Evolutionary conservation across 352 stramenopile genomes (phyloP), one percentile per base, ranked within the genome.

Genomic region (Globisporangium sylvaticum): DNA sequence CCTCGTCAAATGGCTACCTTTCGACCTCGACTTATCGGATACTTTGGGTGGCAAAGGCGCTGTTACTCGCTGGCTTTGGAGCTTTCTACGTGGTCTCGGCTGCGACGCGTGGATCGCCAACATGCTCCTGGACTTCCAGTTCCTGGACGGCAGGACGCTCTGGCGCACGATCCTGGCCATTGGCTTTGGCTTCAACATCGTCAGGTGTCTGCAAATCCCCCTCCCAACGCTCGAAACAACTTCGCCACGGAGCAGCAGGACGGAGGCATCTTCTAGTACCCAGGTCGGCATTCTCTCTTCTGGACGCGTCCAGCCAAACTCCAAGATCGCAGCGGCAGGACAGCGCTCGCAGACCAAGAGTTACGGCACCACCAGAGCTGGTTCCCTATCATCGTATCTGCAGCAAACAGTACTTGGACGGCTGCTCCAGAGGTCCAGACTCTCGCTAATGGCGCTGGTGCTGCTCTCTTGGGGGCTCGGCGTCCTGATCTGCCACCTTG

Each of bases 81-180:
- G 22, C 20, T 4, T 32, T 55, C 46, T 58, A 58, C 60, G 20
- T 34, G 12, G n/a, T 58, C 60, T 48, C 46, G 0, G 46, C 46
- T 2, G 15, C 24, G 53, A 67, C 37, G 12, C 20, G 27, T 62
- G 52, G 52, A 44, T 62, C 34, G 62, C 56, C 32, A 42, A n/a
- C 4, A 56, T 62, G 53, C 62, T 67, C 24, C 62, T 62, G 25
- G 29, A 56, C n/a, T 62, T 44, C 25, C 62, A 59, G 62, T 62
- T 62, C 10, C 29, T 61, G 2, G 50, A 57, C 1, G 52, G 32
- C 24, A 15, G 14, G 15, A 48, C 29, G 9, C 1, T 39, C 15
- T 22, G 60, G 7, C 25, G 5, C 14, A 39, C 31, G 5, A 25
- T 58, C 12, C 44, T 65, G 4, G 14, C 3, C 1, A 39, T 67